A percentile compares a stretch with the other conserved stretches of the same genome.
Evolutionary conservation across 352 stramenopile species (phyloP).

Genomic region (Pythium insidiosum): DNA sequence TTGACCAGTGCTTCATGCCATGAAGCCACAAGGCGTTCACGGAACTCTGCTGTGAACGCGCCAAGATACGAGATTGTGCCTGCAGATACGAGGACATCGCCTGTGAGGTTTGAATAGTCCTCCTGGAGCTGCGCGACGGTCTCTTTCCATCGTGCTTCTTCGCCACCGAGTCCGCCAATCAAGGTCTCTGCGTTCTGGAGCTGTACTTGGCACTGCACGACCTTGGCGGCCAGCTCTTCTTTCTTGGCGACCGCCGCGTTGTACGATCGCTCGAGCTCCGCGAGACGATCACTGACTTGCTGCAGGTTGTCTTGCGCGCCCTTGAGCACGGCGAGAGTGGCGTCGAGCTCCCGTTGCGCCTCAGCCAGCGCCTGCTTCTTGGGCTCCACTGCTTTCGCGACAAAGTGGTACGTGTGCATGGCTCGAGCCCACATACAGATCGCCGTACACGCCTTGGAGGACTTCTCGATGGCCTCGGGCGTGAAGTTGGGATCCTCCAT

Average conservation of each 20-base stretch:
- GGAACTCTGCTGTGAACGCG: conserved; percentile 84
- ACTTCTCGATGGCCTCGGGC: conserved; percentile 88
- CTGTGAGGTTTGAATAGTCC: conserved; percentile 72
- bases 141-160: conserved; percentile 81
- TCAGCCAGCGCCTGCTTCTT: conserved; percentile 60
- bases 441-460: conserved; percentile 86
- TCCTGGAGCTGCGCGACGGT: conserved; percentile 68
- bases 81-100: conserved; percentile 80
- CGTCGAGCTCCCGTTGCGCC: conserved; percentile 50
- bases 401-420: conserved; percentile 85
- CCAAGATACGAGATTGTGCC: conserved; percentile 85
- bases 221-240: conserved; percentile 84
- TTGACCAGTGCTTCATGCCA: conserved; percentile 64
- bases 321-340: conserved; percentile 36
- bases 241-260: conserved; percentile 85
- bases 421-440: conserved; percentile 87
- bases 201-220: conserved; percentile 86
- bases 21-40: conserved; percentile 46
- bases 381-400: conserved; percentile 70
- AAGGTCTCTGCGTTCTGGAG: conserved; percentile 83
- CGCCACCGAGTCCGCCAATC: conserved; percentile 75
- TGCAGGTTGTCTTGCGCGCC: conserved; percentile 59
- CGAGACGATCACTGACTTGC: conserved; percentile 79
- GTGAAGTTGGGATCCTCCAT: conserved; percentile 89
- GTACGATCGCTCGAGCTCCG: conserved; percentile 81